Base-by-base conservation (phyloP, 495 filamentous ascomycete genomes). In the Penicillium cosmopolitanum region DNA sequence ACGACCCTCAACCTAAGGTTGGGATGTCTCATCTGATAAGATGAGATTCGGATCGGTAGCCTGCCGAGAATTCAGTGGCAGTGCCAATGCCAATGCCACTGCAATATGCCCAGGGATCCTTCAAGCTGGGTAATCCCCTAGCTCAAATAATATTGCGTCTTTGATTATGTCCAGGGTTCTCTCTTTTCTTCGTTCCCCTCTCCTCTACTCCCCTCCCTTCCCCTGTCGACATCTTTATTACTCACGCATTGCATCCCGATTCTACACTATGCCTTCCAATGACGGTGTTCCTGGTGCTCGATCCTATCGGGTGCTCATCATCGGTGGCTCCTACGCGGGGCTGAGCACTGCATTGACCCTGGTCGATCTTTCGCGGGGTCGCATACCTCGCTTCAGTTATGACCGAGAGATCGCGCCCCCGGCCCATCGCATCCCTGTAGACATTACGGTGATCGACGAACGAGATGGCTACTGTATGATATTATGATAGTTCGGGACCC, bases 371-470 rank as follows among this genome's bases (percentile, higher is more conserved):
- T 81, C 81, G 58, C 69, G 76, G 28, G 83, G 82, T 18, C 73
- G 69, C 7, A 50, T 66, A 0, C 51, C 71, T 52, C 73, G 77
- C 16, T 79, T 77, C 60, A 72, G 71, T 31, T 69, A 57, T 34
- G 64, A 66, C 21, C 53, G 65, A 7, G 60, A 70, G 9, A 60
- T 61, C 19, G 65, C 68, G 13, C 54, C 66, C 7, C 68, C 69
- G 7, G 53, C 71, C 18, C 68, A 69, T 25, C 69, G 71, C 15
- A 77, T 85, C 35, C 75, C 80, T 1, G 62, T 89, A 18, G 75
- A 88, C 38, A 84, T 89, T 48, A 89, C 86, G 10, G 76, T 91
- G 9, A 82, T 89, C 5, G 87, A 91, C 63, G 85, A 89, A 57
- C 75, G 85, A 21, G 88, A 91, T 77, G 88, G 88, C 25, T 89